These are phyloP conservation scores for Exophiala dermatitidis DNA, from an alignment of 2,329 filamentous ascomycete species.

Conservation along the genomic window DNA sequence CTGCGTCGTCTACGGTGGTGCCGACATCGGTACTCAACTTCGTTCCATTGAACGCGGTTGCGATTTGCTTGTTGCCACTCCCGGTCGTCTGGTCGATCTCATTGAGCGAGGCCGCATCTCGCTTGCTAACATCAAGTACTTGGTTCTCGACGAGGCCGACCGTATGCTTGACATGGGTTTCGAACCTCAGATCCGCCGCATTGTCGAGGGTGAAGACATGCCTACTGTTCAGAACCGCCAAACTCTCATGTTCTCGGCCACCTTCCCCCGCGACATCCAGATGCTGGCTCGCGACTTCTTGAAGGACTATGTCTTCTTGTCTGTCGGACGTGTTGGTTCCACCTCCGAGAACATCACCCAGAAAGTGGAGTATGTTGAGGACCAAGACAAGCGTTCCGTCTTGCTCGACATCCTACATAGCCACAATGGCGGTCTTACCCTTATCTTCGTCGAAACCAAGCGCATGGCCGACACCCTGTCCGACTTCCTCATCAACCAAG, in stretches of 20 bases:
- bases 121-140: conserved; percentile 96
- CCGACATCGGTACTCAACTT: conserved; percentile 95
- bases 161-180: conserved; percentile 99
- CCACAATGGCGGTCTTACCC: conserved; percentile 76
- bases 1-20: conserved; percentile 97
- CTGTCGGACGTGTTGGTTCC: conserved; percentile 94
- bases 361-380: conserved; percentile 96
- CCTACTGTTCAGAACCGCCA: conserved; percentile 74
- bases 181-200: conserved; percentile 97
- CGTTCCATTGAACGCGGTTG: conserved; percentile 97
- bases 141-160: conserved; percentile 97
- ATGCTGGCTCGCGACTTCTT: conserved; percentile 98
- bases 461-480: conserved; percentile 97
- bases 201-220: conserved; percentile 98
- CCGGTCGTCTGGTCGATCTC: conserved; percentile 92
- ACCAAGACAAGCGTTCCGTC: conserved; percentile 94
- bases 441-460: conserved; percentile 99
- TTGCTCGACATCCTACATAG: conserved; percentile 96
- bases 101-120: conserved; percentile 98
- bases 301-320: conserved; percentile 98
- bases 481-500: conserved; percentile 97
- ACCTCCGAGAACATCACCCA: conserved; percentile 99
- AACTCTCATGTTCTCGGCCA: conserved; percentile 99
- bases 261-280: conserved; percentile 97
- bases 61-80: conserved; percentile 92